Evolutionary conservation across 2,329 filamentous ascomycete species (phyloP), one percentile per base, ranked within the genome.

Genomic region (Harringtonia lauricola): DNA sequence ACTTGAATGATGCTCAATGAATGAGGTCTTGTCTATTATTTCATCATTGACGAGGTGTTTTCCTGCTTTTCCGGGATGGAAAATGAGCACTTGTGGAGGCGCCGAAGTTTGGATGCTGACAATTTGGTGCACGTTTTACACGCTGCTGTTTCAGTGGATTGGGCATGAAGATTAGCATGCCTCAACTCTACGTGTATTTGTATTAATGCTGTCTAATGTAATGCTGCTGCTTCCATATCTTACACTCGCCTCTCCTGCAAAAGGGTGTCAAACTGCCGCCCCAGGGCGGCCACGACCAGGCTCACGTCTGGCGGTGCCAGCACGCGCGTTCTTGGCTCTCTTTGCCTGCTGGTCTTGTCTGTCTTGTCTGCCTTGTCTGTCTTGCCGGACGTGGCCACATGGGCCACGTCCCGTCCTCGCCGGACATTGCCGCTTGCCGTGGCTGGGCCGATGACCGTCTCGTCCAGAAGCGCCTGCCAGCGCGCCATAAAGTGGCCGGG

Each of bases 401-500:
- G 17, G 36, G 65, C 71, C 24, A 76, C 70, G 17, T 77, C 72
- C 29, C 62, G 68, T 14, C 76, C 76, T 8, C 50, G 56, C 0
- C 82, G 67, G 0, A 81, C 59, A 1, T 66, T 63, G 0, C 81
- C 80, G 2, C 61, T 55, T 0, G 66, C 58, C 1, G 62, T 66
- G 0, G 64, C 69, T 0, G 85, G 82, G 8, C 48, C 45, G 48
- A 89, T 79, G 37, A 70, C 59, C 0, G 84, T 85, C n/a, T 70
- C 65, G 55, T 88, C 80, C 3, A 89, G 65, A 8, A 88, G 65
- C 1, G 73, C 66, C 56, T 87, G 81, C 84, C 85, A 89, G 40
- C 78, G 72, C 2, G 75, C 70, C 21, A 88, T 71, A 55, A 83
- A 89, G 38, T 83, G 74, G 2, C 85, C 85, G 0, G 85, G 83